Base-by-base conservation (phyloP, 2,329 filamentous ascomycete species). In the Aspergillus pseudoviridinutans region DNA sequence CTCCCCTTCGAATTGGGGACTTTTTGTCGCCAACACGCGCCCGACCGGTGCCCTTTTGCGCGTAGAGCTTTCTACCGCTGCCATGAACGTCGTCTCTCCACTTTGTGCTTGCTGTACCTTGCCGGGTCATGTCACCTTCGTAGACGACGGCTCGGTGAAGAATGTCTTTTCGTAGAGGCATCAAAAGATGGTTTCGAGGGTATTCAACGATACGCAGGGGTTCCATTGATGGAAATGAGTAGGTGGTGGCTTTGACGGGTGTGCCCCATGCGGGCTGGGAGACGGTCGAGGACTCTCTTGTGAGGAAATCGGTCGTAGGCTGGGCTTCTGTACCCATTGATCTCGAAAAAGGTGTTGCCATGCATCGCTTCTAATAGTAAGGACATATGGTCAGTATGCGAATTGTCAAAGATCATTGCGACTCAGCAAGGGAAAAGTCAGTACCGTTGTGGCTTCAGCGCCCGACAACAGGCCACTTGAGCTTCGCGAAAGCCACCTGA, bases 61-160 rank as follows among this genome's bases (percentile, higher is more conserved):
- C 87, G 22, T 86, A 81, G 41, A 97, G 77, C 79, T 99, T 99
- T 68, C 83, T 82, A 72, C 87, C 84, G 57, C 91, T 94, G 61
- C 93, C 94, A 69, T 87, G 85, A 25, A 99, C 88, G 61, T 97
- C 91, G 70, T 77, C 86, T 59, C 93, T 86, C 68, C 85, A 94
- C 80, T 95, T 95, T 61, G 85, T 86, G 65, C 80, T 88, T 49
- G 92, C 94, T 2, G 91, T 95, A 63, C 94, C 94, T 74, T 92
- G 88, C 29, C 94, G 88, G 56, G 91, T 89, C 70, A 82, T 85
- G 79, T 97, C 93, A 65, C 90, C 94, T 79, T 99, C 94, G 81
- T 89, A 97, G 66, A 96, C 79, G 58, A 99, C 86, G 58, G 94
- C 94, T 63, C 91, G 86, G 79, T 99, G 93, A 54, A 99, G 87